Base-by-base conservation (phyloP, 192 early-diverging fungal genomes). In the Podila minutissima region DNA sequence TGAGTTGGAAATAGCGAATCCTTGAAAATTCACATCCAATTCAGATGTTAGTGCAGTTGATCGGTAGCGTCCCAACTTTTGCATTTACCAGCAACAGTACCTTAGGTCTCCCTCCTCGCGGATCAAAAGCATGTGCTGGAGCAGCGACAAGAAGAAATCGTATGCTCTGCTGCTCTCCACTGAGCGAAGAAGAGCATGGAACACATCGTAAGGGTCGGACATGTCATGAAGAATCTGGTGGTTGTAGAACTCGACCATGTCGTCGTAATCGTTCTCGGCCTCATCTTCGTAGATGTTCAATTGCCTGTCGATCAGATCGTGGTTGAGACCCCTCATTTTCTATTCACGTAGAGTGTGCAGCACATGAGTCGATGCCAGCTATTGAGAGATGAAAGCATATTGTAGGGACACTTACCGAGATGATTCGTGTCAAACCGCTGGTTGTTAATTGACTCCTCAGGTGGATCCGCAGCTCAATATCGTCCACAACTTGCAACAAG, bases 1-100 rank as follows among this genome's bases (percentile, higher is more conserved):
- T 84, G n/a, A 95, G 77, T 72, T 94, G 94, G 71, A 92, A 92
- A 72, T 95, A 94, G 17, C 92, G 87, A n/a, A 88, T 89, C 74
- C 91, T 92, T 70, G 31, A 59, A 58, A 58, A 28, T 31, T 33
- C 0, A 55, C 8, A 55, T 55, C 0, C n/a, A 55, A 11, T 24
- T 26, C 5, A 24, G 53, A 55, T 55, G 6, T 24, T n/a, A 55
- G 53, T 1, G 22, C 20, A 33, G 19, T 57, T 22, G 53, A n/a
- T 24, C 1, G 19, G 31, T 26, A 62, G 4, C 50, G 57, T 20
- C 41, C 33, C 33, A 24, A 19, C 17, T n/a, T 26, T 11, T 33
- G 2, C n/a, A 35, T 53, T 6, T 37, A 32, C 24, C 38, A 24
- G 28, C 4, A n/a, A 7, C 4, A 62, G 66, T 79, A 83, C 86